Conservation (phyloP, 2,329 filamentous ascomycete species). For the Samsoniella hepiali region DNA sequence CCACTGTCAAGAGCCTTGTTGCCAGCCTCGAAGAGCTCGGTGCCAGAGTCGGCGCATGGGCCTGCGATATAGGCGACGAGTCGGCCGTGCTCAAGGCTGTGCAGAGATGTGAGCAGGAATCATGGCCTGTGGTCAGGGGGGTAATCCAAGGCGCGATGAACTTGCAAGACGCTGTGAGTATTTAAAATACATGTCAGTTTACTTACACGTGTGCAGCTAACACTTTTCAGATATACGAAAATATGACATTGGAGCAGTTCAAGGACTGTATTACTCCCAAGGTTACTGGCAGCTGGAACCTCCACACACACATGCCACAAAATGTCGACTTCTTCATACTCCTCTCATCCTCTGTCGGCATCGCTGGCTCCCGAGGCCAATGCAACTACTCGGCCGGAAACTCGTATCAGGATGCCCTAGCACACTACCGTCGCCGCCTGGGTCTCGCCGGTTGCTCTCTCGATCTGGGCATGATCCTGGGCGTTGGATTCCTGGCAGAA, state of each 20-base stretch:
- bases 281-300: neutral
- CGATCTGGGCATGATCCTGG: constrained; percentile 27
- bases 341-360: neutral
- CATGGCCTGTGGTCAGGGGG: neutral
- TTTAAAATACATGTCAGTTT: too few relatives aligned
- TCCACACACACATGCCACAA: neutral
- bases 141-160: neutral
- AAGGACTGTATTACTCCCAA: neutral
- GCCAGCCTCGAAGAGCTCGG: neutral
- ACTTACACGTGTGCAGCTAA: too few relatives aligned
- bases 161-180: neutral
- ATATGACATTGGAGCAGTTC: neutral
- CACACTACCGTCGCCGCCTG: neutral
- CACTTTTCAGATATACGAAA: neutral
- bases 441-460: constrained; percentile 29
- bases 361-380: neutral
- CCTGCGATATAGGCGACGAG: neutral
- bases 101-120: neutral
- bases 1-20: neutral
- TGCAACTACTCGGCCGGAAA: neutral
- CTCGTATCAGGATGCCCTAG: neutral
- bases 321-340: neutral
- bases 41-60: neutral
- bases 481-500: neutral
- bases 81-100: neutral